Base-by-base conservation (phyloP, 2,329 filamentous ascomycete species). In the Cylindrodendrum hubeiense region DNA sequence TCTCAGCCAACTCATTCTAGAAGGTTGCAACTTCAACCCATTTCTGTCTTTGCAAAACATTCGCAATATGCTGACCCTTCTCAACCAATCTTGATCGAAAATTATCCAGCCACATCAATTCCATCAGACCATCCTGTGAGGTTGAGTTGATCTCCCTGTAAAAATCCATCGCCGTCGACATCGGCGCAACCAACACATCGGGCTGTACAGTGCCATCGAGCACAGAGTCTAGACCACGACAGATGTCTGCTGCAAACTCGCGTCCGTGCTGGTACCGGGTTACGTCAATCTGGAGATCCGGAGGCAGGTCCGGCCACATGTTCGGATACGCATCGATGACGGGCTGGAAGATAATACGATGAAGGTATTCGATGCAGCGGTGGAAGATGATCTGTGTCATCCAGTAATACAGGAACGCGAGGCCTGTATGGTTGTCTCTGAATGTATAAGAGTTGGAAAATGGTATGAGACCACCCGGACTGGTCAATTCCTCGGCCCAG, bases 321-420 rank as follows among this genome's bases (percentile, higher is more conserved):
- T 78, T 71, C 3, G 81, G 77, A 49, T 79, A 82, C 19, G 76
- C 75, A 57, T 83, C 81, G 12, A 83, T 67, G 19, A 82, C 80
- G 0, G 83, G 80, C 63, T 85, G 79, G 65, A 81, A 82, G 47
- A 86, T 79, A 61, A 77, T 74, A 26, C 78, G 76, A 62, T 87
- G 79, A 17, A 89, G 75, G 17, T 72, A 70, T 63, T 82, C 81
- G 43, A 88, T 80, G 68, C 81, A 85, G 10, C 81, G 83, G 66
- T 84, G 82, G 50, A 89, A 81, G 13, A 83, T 68, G 28, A 88
- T 78, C 49, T 86, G 81, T 1, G 82, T 75, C 65, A 84, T 81
- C 86, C 86, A 89, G 74, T 87, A 88, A 71, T 86, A 84, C 13
- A 87, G 74, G 66, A 88, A 83, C 49, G 80, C 79, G 33, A 87